These are phyloP conservation scores for Prunus armeniaca DNA, from an alignment of 306 rosid species.

Conservation along the genomic window DNA sequence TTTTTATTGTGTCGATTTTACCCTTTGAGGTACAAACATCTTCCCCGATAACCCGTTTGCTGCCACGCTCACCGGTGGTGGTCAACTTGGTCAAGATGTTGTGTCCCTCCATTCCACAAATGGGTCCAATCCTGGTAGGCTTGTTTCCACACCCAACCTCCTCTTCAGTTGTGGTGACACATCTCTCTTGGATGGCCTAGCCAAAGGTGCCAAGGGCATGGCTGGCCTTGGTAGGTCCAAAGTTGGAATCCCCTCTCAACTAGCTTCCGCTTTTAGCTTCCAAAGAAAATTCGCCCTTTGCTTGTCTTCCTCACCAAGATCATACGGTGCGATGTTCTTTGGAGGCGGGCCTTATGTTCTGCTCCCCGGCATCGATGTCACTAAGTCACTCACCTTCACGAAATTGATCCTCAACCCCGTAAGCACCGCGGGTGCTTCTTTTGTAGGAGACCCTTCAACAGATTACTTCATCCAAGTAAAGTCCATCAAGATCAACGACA, in stretches of 20 bases:
- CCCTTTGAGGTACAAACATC: background rate
- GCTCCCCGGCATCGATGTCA: constrained; percentile 9
- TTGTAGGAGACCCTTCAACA: constrained; percentile 35
- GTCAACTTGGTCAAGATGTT: constrained; percentile 35
- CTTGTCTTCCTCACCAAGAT: constrained; percentile 26
- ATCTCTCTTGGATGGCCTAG: constrained; percentile 28
- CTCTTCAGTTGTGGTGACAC: constrained; percentile 38
- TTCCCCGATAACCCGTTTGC: constrained; percentile 31
- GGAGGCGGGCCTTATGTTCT: constrained; percentile 24
- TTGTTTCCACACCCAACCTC: constrained; percentile 29
- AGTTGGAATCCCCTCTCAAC: constrained; percentile 41
- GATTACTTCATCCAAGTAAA: constrained; percentile 62
- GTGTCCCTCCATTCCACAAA: constrained; percentile 34
- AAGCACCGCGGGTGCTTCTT: constrained; percentile 25
- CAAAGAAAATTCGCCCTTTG: constrained; percentile 42
- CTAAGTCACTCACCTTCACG: constrained; percentile 34
- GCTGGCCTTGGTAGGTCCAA: constrained; percentile 48
- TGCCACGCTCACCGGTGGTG: constrained; percentile 10
- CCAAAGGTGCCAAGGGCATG: constrained; percentile 46
- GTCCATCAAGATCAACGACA: constrained; percentile 36
- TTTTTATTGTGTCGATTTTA: no score
- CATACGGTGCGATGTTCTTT: constrained; percentile 21
- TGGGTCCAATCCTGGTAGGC: constrained; percentile 28
- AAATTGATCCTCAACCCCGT: constrained; percentile 48
- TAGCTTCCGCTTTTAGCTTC: constrained; percentile 34